Evolutionary conservation across 345 rosid genomes (phyloP), one percentile per base, ranked within the genome.

Genomic region (Euclidium syriacum): DNA sequence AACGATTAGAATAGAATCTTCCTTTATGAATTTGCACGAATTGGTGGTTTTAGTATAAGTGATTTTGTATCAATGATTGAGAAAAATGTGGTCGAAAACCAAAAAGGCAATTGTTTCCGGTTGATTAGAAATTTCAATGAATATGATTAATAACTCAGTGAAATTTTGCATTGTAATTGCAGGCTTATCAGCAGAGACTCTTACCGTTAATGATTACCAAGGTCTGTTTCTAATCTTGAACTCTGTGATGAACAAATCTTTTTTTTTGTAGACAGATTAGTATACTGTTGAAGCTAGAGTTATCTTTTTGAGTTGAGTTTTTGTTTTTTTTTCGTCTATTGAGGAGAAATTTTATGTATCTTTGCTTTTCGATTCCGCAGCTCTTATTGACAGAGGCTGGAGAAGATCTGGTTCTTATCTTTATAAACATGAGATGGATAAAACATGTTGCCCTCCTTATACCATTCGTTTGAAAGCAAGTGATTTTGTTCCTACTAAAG

Each of bases 371-470:
- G 22, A 39, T 63, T 4, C 7, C 0, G 24, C 58, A 94, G 99
- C 82, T 55, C 97, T 90, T 68, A 95, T 94, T 67, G 99, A 94
- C 55, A 80, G 82, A 29, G 99, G 99, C 18, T 90, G 99, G 96
- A 86, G 97, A 76, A 76, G 95, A 72, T 79, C 89, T 9, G 96
- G 99, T 27, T 78, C 77, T 73, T 84, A 83, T 64, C 87, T 95
- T 22, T 90, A 88, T 78, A 87, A 87, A 68, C 96, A 88, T 61
- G 92, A 90, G 68, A 94, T 94, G 96, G 85, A 82, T 73, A 84
- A 59, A 76, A 94, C 97, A 0, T 94, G 99, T 50, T 94, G 99
- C 75, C 99, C 99, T 20, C 64, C 97, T 62, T 94, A 94, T 73
- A 83, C 97, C 0, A 94, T 95, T 40, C 99, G 99, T 12, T 60